Evolutionary conservation across 2,329 filamentous ascomycete species (phyloP).

Genomic region (Verticillium nubilum): DNA sequence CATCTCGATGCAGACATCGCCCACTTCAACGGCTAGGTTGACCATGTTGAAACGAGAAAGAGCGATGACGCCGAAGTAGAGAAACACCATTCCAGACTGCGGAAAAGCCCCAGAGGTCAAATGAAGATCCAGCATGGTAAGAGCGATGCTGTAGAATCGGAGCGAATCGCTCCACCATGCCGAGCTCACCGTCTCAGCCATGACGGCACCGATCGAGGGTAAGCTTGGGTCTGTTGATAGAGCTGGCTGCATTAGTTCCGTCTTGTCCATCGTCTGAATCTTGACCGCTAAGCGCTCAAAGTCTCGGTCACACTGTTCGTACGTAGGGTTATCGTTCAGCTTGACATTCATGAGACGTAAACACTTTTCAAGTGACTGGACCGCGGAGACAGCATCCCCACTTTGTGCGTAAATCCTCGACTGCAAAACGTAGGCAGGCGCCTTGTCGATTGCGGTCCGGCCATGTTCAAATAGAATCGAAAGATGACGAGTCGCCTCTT

Average conservation of each 20-base stretch:
- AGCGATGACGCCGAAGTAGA: constrained; percentile 63
- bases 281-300: constrained; percentile 60
- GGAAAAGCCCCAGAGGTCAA: constrained; percentile 60
- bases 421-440: constrained; percentile 76
- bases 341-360: constrained; percentile 63
- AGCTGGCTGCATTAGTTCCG: constrained; percentile 36
- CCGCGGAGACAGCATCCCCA: constrained; percentile 65
- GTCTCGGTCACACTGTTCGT: constrained; percentile 70
- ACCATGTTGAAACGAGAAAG: constrained; percentile 67
- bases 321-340: constrained; percentile 61
- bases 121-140: constrained; percentile 63
- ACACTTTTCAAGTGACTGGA: constrained; percentile 65
- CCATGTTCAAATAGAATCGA: constrained; percentile 65
- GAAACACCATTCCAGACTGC: constrained; percentile 63
- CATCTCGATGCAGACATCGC: constrained; percentile 56
- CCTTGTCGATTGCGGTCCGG: constrained; percentile 70
- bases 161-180: constrained; percentile 70
- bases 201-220: constrained; percentile 61
- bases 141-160: constrained; percentile 65
- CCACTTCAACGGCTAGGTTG: constrained; percentile 60
- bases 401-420: constrained; percentile 72
- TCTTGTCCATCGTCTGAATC: constrained; percentile 52
- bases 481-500: constrained; percentile 63
- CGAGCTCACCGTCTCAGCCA: constrained; percentile 63
- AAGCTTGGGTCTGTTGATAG: constrained; percentile 46